Evolutionary conservation across 495 filamentous ascomycete species (phyloP).

Genomic region (Xanthoparmelia taractica): DNA sequence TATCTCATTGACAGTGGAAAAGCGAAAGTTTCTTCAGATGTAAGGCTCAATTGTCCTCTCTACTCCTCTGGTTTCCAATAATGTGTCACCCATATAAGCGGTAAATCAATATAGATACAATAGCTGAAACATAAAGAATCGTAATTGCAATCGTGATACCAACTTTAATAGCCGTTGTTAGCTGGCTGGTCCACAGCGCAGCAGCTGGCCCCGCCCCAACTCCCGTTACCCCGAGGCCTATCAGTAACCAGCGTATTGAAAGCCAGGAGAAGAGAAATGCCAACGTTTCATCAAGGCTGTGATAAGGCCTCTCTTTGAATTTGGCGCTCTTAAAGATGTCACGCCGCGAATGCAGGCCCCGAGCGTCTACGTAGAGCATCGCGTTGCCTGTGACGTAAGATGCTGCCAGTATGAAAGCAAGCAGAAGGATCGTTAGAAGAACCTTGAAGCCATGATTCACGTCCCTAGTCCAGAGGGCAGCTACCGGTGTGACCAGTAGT

Average conservation of each 20-base stretch:
- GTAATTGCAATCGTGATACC: neutral
- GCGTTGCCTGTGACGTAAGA: neutral
- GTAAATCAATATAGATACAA: neutral
- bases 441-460: neutral
- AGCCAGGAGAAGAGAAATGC: no score
- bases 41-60: no score
- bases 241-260: neutral
- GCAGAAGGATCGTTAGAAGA: neutral
- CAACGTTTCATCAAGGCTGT: no score
- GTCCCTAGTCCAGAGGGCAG: neutral
- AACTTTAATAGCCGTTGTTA: neutral
- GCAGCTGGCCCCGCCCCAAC: neutral
- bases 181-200: slow-evolving; percentile 1
- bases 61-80: no score
- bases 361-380: neutral
- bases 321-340: neutral
- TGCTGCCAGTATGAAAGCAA: neutral
- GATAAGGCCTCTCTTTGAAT: neutral
- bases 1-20: no score
- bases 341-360: slow-evolving; percentile 1
- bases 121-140: neutral
- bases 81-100: no score
- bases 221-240: neutral
- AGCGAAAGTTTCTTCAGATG: no score
- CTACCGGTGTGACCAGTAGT: neutral